Conservation (phyloP, 306 rosid genomes). For the Glycine soja region DNA sequence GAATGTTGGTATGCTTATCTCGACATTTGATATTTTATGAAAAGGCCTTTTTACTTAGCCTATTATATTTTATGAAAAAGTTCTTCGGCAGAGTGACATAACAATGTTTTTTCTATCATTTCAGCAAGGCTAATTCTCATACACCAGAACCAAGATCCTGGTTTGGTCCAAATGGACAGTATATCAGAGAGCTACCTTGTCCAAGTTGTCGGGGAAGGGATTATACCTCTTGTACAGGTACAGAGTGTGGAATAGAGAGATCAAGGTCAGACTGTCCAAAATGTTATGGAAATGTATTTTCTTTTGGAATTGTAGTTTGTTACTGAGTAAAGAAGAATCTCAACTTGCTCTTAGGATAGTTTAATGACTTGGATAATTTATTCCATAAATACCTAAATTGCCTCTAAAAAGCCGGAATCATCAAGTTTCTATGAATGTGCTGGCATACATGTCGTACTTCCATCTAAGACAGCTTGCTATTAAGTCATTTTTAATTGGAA, state of each 20-base stretch:
- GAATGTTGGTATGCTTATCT: constrained; percentile 16
- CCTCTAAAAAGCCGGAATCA: constrained; percentile 9
- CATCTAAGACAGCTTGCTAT: background rate
- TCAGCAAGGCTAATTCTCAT: constrained; percentile 63
- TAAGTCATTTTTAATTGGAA: constrained; percentile 14
- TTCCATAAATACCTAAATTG: no score
- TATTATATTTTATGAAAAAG: background rate
- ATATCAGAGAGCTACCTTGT: constrained; percentile 92
- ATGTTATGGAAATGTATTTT: constrained; percentile 81
- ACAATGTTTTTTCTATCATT: background rate
- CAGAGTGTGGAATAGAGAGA: constrained; percentile 91
- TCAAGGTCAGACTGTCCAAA: constrained; percentile 81
- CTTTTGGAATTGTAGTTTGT: constrained; percentile 10
- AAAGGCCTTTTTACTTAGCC: no score
- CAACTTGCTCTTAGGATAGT: constrained; percentile 11
- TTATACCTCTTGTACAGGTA: constrained; percentile 87
- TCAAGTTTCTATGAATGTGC: background rate
- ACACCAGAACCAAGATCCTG: constrained; percentile 72
- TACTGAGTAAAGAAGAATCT: background rate
- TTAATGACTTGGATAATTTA: no score
- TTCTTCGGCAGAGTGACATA: background rate
- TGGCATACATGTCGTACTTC: background rate
- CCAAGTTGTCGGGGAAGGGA: constrained; percentile 98
- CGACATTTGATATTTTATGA: background rate
- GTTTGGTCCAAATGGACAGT: constrained; percentile 94